Base-by-base conservation (phyloP, 2,329 filamentous ascomycete genomes). In the Penicillium sp. region DNA sequence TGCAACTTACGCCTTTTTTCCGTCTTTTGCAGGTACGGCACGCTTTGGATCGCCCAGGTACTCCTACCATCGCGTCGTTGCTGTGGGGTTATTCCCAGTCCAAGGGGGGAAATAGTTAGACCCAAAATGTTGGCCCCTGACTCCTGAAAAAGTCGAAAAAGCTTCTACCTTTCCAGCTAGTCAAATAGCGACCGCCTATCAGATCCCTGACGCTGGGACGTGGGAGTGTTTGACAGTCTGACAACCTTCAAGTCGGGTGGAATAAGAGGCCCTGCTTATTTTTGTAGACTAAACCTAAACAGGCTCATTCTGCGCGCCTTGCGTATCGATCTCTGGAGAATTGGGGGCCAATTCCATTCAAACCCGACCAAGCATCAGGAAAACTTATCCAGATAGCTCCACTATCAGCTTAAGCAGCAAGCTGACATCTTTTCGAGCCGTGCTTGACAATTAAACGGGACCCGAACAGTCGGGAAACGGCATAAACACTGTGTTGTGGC, bases 1-100 rank as follows among this genome's bases (percentile, higher is more conserved):
- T 43, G 13, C 3, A 43, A 54, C 52, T 50, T 51, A 54, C 52
- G n/a, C 52, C 52, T 26, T 54, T 54, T 34, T 54, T 54, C 16
- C 52, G 52, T 19, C 52, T 21, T 21, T 23, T 54, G 42, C 52
- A 54, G 10, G 52, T 51, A 29, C 42, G 42, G 18, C 52, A 54
- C 18, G 18, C 48, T 43, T 51, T 31, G 3, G 52, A 54, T 16
- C 48, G 47, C 18, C 52, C 52, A 14, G 52, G 52, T 18, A 54
- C 34, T 9, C 52, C 52, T 8, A 46, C 52, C 52, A 54, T 54
- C 13, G 13, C 16, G 48, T n/a, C 11, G 26, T 3, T 3, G n/a
- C 11, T 11, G 5, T 21, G 18, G 18, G 10, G 5, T 11, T 37
- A 21, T 21, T n/a, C n/a, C n/a, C n/a, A n/a, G n/a, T 13, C 9